Evolutionary conservation across 169 alveolate genomes (phyloP), one percentile per base, ranked within the genome.

Genomic region (Plasmodium cynomolgi): DNA sequence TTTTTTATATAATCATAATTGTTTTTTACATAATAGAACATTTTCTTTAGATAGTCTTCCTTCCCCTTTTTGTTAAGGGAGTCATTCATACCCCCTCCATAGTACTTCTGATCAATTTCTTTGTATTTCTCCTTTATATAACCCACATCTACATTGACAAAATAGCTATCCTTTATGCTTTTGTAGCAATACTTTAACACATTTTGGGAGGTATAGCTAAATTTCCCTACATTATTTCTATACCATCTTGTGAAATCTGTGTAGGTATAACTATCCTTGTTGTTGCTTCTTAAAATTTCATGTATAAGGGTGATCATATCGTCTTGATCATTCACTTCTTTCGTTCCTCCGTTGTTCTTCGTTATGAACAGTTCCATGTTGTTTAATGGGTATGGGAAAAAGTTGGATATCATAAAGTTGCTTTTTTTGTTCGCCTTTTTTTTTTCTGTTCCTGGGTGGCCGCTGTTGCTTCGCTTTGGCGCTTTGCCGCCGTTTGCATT

Each of bases 311-410:
- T 79, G 29, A 88, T 88, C 94, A 88, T 88, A 37, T 88, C 94
- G 34, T 88, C 94, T 58, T 88, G 94, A 68, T 68, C 75, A 80
- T 88, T 88, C 73, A 88, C 83, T 13, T 77, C 56, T 62, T 71
- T 88, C 29, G 90, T 68, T 9, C 72, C 54, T 34, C 39, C 90
- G 54, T 62, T 88, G 50, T 88, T 88, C 72, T 88, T 88, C 5
- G 88, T 88, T 88, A 88, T 88, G 71, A 88, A 88, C 13, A 88
- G 72, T 58, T 88, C 94, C 74, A 88, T 88, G 54, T 88, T 88
- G 54, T 79, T 88, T 80, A 88, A 88, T 37, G 94, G 88, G 26
- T 79, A 88, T 2, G 94, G 94, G 34, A 88, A 88, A 62, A 88
- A 88, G 26, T 88, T 88, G 3, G 94, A 88, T 47, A 88, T 39